Percentiles rank a stretch among this genome's conserved stretches.
phyloP scores from a whole-genome alignment of 1,284 basidiomycete species.

The Moesziomyces antarcticus region DNA sequence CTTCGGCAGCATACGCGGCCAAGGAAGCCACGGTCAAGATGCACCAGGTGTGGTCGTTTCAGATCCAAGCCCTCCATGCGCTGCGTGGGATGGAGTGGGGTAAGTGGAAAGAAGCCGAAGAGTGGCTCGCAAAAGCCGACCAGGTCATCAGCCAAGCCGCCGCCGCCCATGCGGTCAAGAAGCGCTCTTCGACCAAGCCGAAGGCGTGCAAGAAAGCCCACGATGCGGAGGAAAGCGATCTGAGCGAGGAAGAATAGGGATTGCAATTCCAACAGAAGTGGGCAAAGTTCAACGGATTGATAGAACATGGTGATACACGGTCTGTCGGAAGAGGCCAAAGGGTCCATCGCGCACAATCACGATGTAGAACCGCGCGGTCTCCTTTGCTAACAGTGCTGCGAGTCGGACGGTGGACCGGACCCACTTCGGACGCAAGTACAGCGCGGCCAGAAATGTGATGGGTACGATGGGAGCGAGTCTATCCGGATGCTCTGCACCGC shows the following conservation, averaged over 20 bases:
- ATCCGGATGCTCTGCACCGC: background rate
- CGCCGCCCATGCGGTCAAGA: conserved; percentile 11
- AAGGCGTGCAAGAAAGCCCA: conserved; percentile 7
- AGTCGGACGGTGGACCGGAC: background rate
- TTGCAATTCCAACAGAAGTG: too few relatives aligned
- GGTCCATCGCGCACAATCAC: background rate
- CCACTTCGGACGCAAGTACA: background rate
- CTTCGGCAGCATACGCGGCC: conserved; percentile 14
- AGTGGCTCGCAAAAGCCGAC: conserved; percentile 23
- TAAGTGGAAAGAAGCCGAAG: conserved; percentile 24
- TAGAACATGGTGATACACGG: background rate
- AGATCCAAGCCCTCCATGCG: conserved; percentile 69
- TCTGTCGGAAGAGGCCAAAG: background rate
- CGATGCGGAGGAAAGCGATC: conserved; percentile 15
- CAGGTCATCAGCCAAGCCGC: conserved; percentile 15
- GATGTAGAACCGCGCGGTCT: background rate
- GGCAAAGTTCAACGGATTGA: background rate
- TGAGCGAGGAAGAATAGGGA: conserved; percentile 10
- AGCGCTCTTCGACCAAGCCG: conserved; percentile 1
- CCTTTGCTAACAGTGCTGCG: background rate
- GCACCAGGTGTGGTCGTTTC: conserved; percentile 75
- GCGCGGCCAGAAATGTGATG: background rate
- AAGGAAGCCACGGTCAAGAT: conserved; percentile 50
- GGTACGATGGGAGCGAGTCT: background rate
- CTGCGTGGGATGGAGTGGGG: conserved; percentile 65